Evolutionary conservation across 108 stramenopile species (phyloP).

Genomic region (Mediolabrus comicus): DNA sequence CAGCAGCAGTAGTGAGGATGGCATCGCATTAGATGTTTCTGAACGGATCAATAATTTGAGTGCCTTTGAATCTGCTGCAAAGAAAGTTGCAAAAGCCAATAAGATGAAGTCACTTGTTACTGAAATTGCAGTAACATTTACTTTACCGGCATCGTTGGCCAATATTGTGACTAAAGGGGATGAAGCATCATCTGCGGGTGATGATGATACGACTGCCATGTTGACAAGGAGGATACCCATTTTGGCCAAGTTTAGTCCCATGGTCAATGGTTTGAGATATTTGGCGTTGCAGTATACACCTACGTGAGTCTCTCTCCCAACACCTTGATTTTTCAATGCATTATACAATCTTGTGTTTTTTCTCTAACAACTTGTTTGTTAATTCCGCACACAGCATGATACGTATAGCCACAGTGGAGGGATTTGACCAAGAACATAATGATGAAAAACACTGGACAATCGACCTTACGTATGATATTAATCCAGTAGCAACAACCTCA

Average conservation of each 20-base stretch:
- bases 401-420: background rate
- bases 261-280: constrained; percentile 24
- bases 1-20: background rate
- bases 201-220: background rate
- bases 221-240: constrained; percentile 22
- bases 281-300: constrained; percentile 37
- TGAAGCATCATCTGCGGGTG: background rate
- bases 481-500: constrained; percentile 11
- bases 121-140: constrained; percentile 21
- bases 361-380: no score
- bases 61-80: constrained; percentile 25
- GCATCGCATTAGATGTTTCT: background rate
- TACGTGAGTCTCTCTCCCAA: constrained; percentile 9
- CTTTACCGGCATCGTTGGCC: constrained; percentile 18
- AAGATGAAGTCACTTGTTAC: constrained; percentile 7
- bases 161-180: constrained; percentile 12
- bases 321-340: background rate
- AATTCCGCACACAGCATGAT: constrained; percentile 1
- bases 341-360: no score
- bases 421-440: background rate
- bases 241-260: constrained; percentile 37
- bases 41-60: background rate
- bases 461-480: constrained; percentile 16
- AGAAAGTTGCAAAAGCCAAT: constrained; percentile 19
- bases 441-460: constrained; percentile 36